phyloP scores from a whole-genome alignment of 2,329 filamentous ascomycete genomes.

The Talaromyces sp. region DNA sequence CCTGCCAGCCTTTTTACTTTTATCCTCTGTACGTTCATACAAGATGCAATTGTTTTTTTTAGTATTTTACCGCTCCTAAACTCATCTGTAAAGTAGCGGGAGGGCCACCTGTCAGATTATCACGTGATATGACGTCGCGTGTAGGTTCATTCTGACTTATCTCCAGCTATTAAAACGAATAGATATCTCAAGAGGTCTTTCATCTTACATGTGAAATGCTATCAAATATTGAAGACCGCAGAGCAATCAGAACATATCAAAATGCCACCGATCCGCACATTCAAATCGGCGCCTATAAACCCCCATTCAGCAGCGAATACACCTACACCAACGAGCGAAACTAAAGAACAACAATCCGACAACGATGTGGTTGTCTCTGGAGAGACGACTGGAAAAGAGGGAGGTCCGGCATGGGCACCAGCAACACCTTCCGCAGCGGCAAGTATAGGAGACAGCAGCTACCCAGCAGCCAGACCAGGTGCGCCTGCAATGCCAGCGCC shows the following conservation, averaged over 20 bases:
- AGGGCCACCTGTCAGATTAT: slow-evolving; percentile 3
- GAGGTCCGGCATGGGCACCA: slow-evolving; percentile 1
- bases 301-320: slow-evolving; percentile 20
- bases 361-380: background rate
- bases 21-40: slow-evolving; percentile 12
- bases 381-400: background rate
- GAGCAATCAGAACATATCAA: background rate
- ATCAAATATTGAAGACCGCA: too few species aligned
- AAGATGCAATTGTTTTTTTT: slow-evolving; percentile 9
- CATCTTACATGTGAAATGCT: background rate
- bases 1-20: slow-evolving; percentile 43
- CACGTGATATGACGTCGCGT: slow-evolving; percentile 21
- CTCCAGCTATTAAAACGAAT: background rate
- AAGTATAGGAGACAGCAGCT: background rate
- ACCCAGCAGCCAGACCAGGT: slow-evolving; percentile 8
- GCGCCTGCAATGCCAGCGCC: slow-evolving; percentile 20
- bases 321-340: background rate
- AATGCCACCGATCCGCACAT: slow-evolving; percentile 29
- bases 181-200: background rate
- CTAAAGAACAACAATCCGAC: background rate
- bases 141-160: background rate
- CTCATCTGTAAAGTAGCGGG: background rate
- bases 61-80: background rate
- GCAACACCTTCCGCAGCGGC: background rate
- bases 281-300: slow-evolving; percentile 29